Percentiles rank a stretch among this genome's conserved stretches.
These are phyloP conservation scores for Neopestalotiopsis clavispora DNA, from an alignment of 2,329 filamentous ascomycete genomes.

Conservation along the genomic window DNA sequence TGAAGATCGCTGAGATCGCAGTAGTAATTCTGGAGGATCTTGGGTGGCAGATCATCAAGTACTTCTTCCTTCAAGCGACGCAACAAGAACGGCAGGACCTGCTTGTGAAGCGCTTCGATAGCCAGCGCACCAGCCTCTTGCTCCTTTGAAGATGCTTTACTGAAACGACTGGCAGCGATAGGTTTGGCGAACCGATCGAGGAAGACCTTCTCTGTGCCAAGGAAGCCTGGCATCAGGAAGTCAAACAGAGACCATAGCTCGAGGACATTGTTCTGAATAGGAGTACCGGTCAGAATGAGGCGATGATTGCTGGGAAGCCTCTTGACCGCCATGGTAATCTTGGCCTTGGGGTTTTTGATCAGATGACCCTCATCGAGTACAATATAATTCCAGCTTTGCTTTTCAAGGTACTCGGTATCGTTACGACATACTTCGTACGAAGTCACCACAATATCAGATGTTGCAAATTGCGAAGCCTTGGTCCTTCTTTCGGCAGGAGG, in stretches of 20 bases:
- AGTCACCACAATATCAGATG: slow-evolving; percentile 92
- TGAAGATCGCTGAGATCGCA: slow-evolving; percentile 96
- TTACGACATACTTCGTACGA: slow-evolving; percentile 98
- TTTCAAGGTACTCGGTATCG: slow-evolving; percentile 82
- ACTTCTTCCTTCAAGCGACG: slow-evolving; percentile 98
- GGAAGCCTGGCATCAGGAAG: slow-evolving; percentile 98
- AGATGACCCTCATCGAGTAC: slow-evolving; percentile 96
- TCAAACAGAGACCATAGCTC: slow-evolving; percentile 98
- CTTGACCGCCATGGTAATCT: slow-evolving; percentile 94
- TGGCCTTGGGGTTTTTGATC: slow-evolving; percentile 98
- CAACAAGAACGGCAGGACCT: slow-evolving; percentile 94
- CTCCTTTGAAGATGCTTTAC: slow-evolving; percentile 97
- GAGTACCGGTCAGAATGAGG: slow-evolving; percentile 93
- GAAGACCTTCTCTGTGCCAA: slow-evolving; percentile 95
- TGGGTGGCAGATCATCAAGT: slow-evolving; percentile 91
- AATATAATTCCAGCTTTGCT: slow-evolving; percentile 95
- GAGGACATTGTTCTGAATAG: slow-evolving; percentile 96
- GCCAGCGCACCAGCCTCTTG: slow-evolving; percentile 96
- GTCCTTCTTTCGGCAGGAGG: slow-evolving; percentile 80
- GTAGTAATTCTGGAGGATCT: slow-evolving; percentile 99
- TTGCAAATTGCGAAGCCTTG: slow-evolving; percentile 70
- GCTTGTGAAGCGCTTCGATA: slow-evolving; percentile 98
- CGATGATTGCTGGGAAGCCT: slow-evolving; percentile 88
- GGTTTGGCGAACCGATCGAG: slow-evolving; percentile 93
- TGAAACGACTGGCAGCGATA: slow-evolving; percentile 91